Percentiles rank a stretch among this genome's conserved stretches.
Evolutionary conservation across 176 grass and related monocot species (phyloP).

Genomic region (Lolium perenne): DNA sequence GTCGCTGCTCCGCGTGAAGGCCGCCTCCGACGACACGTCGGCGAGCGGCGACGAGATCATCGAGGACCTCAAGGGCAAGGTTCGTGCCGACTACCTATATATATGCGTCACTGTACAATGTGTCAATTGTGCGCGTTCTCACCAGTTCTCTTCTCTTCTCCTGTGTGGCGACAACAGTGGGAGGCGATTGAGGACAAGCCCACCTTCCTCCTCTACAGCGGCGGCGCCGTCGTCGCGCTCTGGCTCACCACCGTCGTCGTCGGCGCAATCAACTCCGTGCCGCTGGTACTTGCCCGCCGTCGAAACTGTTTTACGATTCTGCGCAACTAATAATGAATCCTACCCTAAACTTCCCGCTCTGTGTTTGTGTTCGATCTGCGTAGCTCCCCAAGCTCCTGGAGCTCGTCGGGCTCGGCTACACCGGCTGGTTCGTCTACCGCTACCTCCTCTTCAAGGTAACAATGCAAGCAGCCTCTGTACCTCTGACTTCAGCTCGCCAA

Average conservation of each 20-base stretch:
- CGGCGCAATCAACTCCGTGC: constrained; percentile 90
- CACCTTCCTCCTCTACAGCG: constrained; percentile 89
- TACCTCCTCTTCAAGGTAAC: constrained; percentile 99
- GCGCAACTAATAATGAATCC: no score
- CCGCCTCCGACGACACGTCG: constrained; percentile 87
- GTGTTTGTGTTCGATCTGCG: background rate
- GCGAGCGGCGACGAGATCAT: constrained; percentile 64
- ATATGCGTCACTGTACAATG: background rate
- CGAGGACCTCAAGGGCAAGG: constrained; percentile 87
- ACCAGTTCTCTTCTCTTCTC: background rate
- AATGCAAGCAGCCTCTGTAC: background rate
- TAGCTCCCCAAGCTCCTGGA: constrained; percentile 97
- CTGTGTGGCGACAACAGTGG: constrained; percentile 65
- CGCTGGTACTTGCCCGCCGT: constrained; percentile 59
- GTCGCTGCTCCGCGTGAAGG: constrained; percentile 60
- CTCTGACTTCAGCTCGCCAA: background rate
- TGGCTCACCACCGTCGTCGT: constrained; percentile 92
- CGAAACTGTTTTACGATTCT: no score
- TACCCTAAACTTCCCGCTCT: background rate
- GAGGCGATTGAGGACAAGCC: constrained; percentile 94
- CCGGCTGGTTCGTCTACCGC: constrained; percentile 97
- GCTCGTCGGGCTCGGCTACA: constrained; percentile 94
- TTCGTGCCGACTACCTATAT: background rate
- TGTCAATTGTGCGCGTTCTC: background rate
- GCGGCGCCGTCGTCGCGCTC: constrained; percentile 77